phyloP scores from a whole-genome alignment of 129 eudicot species.

The Solidago caesia region DNA sequence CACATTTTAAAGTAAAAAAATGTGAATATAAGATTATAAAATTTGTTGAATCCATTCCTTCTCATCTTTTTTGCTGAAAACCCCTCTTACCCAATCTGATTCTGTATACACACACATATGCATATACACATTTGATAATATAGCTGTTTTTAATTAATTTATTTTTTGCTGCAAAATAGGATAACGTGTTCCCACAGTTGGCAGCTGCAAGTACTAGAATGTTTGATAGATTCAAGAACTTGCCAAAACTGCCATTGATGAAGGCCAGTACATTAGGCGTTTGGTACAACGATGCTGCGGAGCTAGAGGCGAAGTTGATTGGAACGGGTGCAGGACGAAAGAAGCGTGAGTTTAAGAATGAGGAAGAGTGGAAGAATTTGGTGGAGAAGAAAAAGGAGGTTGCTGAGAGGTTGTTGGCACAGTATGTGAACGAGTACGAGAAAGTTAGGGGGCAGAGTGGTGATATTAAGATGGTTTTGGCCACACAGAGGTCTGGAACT shows the following conservation, averaged over 20 bases:
- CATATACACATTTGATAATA: too few relatives aligned
- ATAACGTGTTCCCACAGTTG: too few relatives aligned
- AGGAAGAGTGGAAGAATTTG: conserved; percentile 81
- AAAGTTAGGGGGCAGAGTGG: conserved; percentile 77
- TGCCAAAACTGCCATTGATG: conserved; percentile 81
- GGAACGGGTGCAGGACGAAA: conserved; percentile 49
- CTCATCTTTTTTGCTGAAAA: too few relatives aligned
- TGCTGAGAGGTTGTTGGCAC: conserved; percentile 88
- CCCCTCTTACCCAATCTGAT: too few relatives aligned
- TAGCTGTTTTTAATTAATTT: too few relatives aligned
- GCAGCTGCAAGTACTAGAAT: not conserved
- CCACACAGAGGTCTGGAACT: conserved; percentile 97
- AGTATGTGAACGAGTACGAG: conserved; percentile 67
- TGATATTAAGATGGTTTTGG: conserved; percentile 87
- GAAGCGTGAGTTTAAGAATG: conserved; percentile 43
- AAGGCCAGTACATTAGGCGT: conserved; percentile 59
- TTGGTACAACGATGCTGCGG: conserved; percentile 71
- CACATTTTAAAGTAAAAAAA: too few relatives aligned
- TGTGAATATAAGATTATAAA: too few relatives aligned
- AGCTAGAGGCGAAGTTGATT: conserved; percentile 63
- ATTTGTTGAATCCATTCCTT: too few relatives aligned
- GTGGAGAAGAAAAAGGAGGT: conserved; percentile 78
- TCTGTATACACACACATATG: too few relatives aligned
- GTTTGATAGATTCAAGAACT: conserved; percentile 50
- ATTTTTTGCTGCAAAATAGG: too few relatives aligned